These are phyloP conservation scores for Laetiporus sulphureus DNA, from an alignment of 1,284 basidiomycete species.

Conservation along the genomic window DNA sequence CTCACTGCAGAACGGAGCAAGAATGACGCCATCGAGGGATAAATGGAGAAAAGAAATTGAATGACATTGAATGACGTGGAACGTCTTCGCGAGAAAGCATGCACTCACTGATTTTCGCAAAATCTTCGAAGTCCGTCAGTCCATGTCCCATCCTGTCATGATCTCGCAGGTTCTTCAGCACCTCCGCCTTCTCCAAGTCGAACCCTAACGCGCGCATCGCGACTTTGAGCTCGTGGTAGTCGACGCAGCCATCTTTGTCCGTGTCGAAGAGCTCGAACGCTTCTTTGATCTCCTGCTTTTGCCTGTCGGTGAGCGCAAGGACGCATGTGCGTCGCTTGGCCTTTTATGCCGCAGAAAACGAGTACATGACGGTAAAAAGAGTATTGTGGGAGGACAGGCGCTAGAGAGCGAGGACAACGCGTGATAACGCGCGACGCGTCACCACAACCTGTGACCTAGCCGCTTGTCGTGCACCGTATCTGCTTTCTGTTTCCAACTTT, in stretches of 20 bases:
- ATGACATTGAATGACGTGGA: too few species aligned
- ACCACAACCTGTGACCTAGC: too few species aligned
- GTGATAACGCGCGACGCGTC: not conserved
- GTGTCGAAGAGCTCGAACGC: slow-evolving; percentile 99
- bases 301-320: slow-evolving; percentile 87
- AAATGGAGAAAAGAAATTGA: not conserved
- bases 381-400: not conserved
- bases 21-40: slow-evolving; percentile 14
- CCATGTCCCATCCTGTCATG: slow-evolving; percentile 86
- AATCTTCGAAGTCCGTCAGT: slow-evolving; percentile 93
- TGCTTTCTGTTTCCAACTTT: too few species aligned
- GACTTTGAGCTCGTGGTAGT: slow-evolving; percentile 99
- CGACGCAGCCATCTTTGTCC: slow-evolving; percentile 95
- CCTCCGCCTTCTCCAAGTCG: slow-evolving; percentile 97
- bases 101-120: slow-evolving; percentile 92
- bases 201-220: slow-evolving; percentile 98
- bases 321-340: slow-evolving; percentile 63
- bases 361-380: slow-evolving; percentile 48
- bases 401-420: slow-evolving; percentile 4
- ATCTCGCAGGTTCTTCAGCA: slow-evolving; percentile 90
- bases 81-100: slow-evolving; percentile 43
- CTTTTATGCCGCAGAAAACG: slow-evolving; percentile 64
- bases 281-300: slow-evolving; percentile 96
- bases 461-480: not conserved
- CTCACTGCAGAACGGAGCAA: slow-evolving; percentile 62